These are phyloP conservation scores for Suhomyces choctaworum DNA, from an alignment of 1,139 yeast species.

Conservation along the genomic window DNA sequence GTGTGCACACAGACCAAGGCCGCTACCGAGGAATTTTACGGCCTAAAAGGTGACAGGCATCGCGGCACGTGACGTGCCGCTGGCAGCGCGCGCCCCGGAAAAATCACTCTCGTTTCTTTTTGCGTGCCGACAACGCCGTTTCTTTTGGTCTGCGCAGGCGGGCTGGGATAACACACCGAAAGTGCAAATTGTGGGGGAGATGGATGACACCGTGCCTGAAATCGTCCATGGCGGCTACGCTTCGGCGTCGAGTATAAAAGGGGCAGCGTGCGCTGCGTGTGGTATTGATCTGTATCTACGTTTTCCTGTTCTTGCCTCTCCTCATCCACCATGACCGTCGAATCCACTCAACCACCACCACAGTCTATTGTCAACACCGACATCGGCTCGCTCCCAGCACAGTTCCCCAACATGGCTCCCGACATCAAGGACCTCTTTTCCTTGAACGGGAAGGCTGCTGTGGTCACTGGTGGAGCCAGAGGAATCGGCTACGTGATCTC, in stretches of 20 bases:
- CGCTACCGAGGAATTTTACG: background rate
- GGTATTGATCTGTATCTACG: background rate
- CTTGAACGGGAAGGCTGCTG: constrained; percentile 39
- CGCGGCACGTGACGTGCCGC: background rate
- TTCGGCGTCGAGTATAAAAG: background rate
- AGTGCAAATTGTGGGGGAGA: constrained; percentile 8
- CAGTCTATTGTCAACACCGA: constrained; percentile 30
- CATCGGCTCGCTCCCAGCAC: constrained; percentile 43
- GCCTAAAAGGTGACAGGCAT: background rate
- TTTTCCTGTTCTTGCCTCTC: constrained; percentile 1
- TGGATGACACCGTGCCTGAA: background rate
- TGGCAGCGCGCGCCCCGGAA: constrained; percentile 8
- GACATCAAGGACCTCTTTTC: constrained; percentile 40
- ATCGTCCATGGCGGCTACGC: background rate
- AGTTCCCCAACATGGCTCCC: constrained; percentile 34
- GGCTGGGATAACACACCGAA: constrained; percentile 1
- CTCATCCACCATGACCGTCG: constrained; percentile 17
- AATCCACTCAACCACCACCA: constrained; percentile 14
- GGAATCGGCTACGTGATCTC: constrained; percentile 48
- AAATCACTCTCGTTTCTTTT: constrained; percentile 16
- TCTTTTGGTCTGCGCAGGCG: constrained; percentile 6
- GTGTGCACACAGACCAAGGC: constrained; percentile 2
- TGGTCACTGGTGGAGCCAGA: constrained; percentile 47
- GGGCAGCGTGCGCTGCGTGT: background rate
- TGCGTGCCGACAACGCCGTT: constrained; percentile 4